phyloP scores from a whole-genome alignment of 371 early-diverging fungal genomes.

The Actinomortierella wolfii region DNA sequence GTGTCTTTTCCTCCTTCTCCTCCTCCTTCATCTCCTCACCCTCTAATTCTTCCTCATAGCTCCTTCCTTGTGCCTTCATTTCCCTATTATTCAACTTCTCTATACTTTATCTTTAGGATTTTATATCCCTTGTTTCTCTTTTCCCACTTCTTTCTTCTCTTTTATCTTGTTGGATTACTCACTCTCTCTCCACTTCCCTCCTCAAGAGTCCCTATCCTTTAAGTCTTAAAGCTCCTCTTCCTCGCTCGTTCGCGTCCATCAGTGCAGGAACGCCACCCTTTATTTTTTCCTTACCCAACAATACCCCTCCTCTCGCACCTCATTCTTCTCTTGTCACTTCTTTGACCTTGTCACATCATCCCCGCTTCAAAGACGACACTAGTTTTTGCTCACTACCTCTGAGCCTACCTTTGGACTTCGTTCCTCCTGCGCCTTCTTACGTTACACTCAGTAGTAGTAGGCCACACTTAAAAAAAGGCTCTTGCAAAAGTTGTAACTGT shows the following conservation, averaged over 20 bases:
- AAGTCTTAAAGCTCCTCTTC: background rate
- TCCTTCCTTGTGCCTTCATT: background rate
- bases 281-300: too few relatives aligned
- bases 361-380: background rate
- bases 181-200: background rate
- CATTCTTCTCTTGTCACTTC: too few relatives aligned
- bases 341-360: background rate
- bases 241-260: too few relatives aligned
- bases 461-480: background rate
- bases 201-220: background rate
- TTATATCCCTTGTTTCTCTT: background rate
- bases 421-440: background rate
- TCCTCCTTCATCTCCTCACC: background rate
- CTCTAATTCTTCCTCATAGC: background rate
- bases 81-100: background rate
- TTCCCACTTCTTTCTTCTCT: slow-evolving; percentile 3
- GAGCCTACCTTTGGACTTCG: background rate
- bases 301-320: too few relatives aligned
- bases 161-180: background rate
- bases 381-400: background rate
- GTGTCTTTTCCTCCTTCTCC: background rate
- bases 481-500: too few relatives aligned
- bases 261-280: too few relatives aligned
- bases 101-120: background rate
- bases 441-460: background rate